phyloP scores from a whole-genome alignment of 2,329 filamentous ascomycete species.

The Paraphaeosphaeria sporulosa region DNA sequence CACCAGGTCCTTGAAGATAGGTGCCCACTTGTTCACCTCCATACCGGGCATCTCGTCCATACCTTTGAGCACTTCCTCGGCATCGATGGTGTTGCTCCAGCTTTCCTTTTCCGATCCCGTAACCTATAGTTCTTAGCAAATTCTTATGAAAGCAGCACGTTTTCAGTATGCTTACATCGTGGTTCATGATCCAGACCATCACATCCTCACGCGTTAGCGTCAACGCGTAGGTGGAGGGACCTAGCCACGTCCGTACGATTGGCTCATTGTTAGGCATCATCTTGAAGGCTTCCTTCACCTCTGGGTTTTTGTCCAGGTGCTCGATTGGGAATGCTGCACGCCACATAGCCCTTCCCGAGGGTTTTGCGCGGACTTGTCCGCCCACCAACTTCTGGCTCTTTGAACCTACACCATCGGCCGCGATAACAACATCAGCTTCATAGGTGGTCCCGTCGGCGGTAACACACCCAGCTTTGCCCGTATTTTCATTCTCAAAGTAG shows the following conservation, averaged over 20 bases:
- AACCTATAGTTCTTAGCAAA: constrained; percentile 39
- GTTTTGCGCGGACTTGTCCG: constrained; percentile 52
- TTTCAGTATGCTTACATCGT: constrained; percentile 46
- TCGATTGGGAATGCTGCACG: constrained; percentile 52
- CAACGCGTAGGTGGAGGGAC: constrained; percentile 54
- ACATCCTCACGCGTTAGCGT: constrained; percentile 56
- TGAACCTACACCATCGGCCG: constrained; percentile 54
- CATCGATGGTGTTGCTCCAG: constrained; percentile 58
- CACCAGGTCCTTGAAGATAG: constrained; percentile 56
- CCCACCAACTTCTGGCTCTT: constrained; percentile 56
- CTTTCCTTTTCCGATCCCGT: constrained; percentile 55
- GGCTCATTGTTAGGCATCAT: constrained; percentile 52
- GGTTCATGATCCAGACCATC: constrained; percentile 61
- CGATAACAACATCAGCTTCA: constrained; percentile 53
- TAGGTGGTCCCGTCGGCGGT: constrained; percentile 51
- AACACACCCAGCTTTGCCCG: constrained; percentile 44
- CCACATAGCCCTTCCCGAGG: constrained; percentile 51
- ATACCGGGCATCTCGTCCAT: constrained; percentile 56
- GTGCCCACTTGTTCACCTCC: constrained; percentile 52
- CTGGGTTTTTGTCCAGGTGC: constrained; percentile 54
- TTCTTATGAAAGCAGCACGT: neutral
- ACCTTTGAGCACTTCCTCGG: constrained; percentile 54
- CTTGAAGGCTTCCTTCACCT: constrained; percentile 57
- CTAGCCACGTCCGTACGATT: constrained; percentile 56
- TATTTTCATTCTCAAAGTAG: constrained; percentile 54